Evolutionary conservation across 2,329 filamentous ascomycete genomes (phyloP).

Genomic region (Decorospora gaudefroyi): DNA sequence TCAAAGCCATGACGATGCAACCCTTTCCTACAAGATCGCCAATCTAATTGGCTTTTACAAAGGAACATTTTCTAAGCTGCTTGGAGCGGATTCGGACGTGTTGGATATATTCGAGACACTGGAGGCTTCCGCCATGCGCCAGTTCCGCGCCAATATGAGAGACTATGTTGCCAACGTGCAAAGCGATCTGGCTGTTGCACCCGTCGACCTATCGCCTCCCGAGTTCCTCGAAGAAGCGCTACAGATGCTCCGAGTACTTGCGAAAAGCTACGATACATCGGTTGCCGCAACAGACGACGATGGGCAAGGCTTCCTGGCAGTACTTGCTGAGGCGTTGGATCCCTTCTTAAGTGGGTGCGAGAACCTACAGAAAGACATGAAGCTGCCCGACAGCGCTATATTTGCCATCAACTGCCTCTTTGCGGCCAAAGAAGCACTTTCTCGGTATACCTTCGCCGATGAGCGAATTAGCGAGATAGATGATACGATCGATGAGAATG

Average conservation of each 20-base stretch:
- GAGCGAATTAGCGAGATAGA: conserved; percentile 61
- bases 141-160: conserved; percentile 79
- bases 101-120: conserved; percentile 70
- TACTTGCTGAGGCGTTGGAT: conserved; percentile 79
- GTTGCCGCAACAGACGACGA: conserved; percentile 61
- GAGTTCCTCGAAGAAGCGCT: conserved; percentile 81
- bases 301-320: conserved; percentile 72
- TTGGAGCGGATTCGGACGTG: conserved; percentile 70
- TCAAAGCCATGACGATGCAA: conserved; percentile 87
- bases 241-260: conserved; percentile 74
- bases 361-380: conserved; percentile 66
- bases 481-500: conserved; percentile 59
- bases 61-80: conserved; percentile 77
- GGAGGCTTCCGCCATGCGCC: conserved; percentile 75
- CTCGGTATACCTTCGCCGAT: conserved; percentile 66
- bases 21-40: conserved; percentile 84
- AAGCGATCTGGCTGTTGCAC: conserved; percentile 68
- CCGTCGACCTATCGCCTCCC: conserved; percentile 75
- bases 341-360: conserved; percentile 81
- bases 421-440: conserved; percentile 61
- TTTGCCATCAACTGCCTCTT: conserved; percentile 75
- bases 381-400: conserved; percentile 64
- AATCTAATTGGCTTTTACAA: conserved; percentile 90
- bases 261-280: conserved; percentile 86
- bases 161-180: conserved; percentile 79